A percentile compares a stretch with the other conserved stretches of the same genome.
Evolutionary conservation across 805 yeast genomes (phyloP).

Genomic region (Gaillardinia entomophila): DNA sequence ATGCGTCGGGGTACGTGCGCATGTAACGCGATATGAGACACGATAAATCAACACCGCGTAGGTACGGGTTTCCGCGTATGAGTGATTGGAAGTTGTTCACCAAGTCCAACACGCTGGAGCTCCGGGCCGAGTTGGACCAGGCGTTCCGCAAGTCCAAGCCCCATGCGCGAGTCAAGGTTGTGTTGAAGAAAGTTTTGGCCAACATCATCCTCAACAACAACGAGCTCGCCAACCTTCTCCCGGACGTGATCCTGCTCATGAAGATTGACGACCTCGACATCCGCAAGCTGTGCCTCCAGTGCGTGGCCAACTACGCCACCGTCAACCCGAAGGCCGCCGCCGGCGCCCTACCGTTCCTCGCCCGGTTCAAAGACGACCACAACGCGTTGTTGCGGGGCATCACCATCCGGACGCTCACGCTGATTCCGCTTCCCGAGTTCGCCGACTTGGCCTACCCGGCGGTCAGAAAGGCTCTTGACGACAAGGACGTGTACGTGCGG

Average conservation of each 20-base stretch:
- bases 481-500: slow-evolving; percentile 54
- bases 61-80: slow-evolving; percentile 10
- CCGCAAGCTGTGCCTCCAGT: slow-evolving; percentile 67
- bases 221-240: slow-evolving; percentile 64
- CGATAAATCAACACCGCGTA: neutral
- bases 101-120: slow-evolving; percentile 33
- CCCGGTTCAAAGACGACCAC: slow-evolving; percentile 44
- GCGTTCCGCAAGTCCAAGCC: slow-evolving; percentile 39
- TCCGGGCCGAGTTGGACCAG: slow-evolving; percentile 37
- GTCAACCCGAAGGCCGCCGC: slow-evolving; percentile 51
- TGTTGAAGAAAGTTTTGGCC: slow-evolving; percentile 68
- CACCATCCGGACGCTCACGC: slow-evolving; percentile 58
- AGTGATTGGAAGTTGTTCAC: slow-evolving; percentile 35
- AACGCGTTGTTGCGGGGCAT: slow-evolving; percentile 50
- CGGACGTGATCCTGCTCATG: slow-evolving; percentile 55
- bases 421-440: slow-evolving; percentile 52
- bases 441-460: slow-evolving; percentile 39
- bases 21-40: neutral
- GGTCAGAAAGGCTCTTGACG: slow-evolving; percentile 31
- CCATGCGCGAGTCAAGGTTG: slow-evolving; percentile 26
- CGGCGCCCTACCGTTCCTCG: slow-evolving; percentile 50
- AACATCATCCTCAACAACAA: slow-evolving; percentile 78
- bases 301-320: slow-evolving; percentile 53
- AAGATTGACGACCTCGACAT: slow-evolving; percentile 58
- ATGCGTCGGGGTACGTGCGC: slow-evolving; percentile 68